These are phyloP conservation scores for Lophiotrema nucula DNA, from an alignment of 495 filamentous ascomycete species.

Conservation along the genomic window DNA sequence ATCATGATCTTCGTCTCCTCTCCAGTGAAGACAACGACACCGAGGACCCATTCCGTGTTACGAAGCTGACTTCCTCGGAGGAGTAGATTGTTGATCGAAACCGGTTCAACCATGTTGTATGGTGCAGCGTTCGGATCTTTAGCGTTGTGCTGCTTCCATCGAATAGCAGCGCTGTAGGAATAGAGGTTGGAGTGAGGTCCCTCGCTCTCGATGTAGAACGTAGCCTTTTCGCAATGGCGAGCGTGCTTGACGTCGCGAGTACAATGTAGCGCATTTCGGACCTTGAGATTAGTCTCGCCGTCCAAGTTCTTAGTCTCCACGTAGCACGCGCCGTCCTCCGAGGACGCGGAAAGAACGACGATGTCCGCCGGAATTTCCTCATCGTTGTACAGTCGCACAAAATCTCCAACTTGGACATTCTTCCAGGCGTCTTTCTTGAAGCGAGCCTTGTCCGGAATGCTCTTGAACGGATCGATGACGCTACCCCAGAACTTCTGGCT, in stretches of 20 bases:
- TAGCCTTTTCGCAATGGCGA: constrained; percentile 80
- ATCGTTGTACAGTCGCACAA: constrained; percentile 92
- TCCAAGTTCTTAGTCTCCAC: constrained; percentile 98
- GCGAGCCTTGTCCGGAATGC: constrained; percentile 60
- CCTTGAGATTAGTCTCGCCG: constrained; percentile 97
- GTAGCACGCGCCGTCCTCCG: constrained; percentile 92
- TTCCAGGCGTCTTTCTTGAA: constrained; percentile 97
- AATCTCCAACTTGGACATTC: constrained; percentile 91
- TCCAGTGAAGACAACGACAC: constrained; percentile 94
- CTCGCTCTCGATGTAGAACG: constrained; percentile 90
- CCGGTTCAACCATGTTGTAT: constrained; percentile 83
- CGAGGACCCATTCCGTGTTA: constrained; percentile 96
- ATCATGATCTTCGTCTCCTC: constrained; percentile 99
- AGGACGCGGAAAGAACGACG: constrained; percentile 92
- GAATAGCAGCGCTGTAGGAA: constrained; percentile 82
- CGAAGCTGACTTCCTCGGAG: constrained; percentile 89
- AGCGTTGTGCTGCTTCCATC: constrained; percentile 75
- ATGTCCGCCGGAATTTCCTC: constrained; percentile 95
- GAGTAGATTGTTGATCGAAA: constrained; percentile 91
- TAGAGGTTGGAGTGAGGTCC: constrained; percentile 90
- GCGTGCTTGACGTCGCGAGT: constrained; percentile 83
- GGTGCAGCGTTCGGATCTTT: constrained; percentile 58
- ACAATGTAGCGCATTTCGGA: constrained; percentile 85
- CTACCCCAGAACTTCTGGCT: constrained; percentile 55
- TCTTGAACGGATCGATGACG: constrained; percentile 60